Evolutionary conservation across 208 protist species (phyloP).

Genomic region (Phytomonas francai): DNA sequence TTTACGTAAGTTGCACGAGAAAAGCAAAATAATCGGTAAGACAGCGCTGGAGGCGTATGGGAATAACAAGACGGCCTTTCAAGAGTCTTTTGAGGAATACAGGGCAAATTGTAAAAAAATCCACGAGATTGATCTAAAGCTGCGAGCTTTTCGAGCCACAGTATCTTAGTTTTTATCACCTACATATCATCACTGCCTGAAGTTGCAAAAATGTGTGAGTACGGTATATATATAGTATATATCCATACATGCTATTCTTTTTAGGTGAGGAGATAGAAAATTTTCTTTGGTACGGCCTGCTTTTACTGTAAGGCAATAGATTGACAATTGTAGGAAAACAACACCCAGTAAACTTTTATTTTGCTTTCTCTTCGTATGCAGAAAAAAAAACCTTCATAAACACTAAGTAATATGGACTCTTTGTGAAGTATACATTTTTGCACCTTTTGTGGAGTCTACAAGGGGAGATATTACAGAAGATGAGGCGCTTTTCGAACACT

Average conservation of each 20-base stretch:
- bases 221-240: no score
- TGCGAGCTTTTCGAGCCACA: slow-evolving; percentile 24
- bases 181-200: slow-evolving; percentile 16
- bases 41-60: slow-evolving; percentile 31
- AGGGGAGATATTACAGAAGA: not conserved
- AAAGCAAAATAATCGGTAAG: slow-evolving; percentile 25
- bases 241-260: not conserved
- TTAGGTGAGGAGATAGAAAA: not conserved
- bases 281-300: not conserved
- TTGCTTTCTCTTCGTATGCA: not conserved
- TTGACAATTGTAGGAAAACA: not conserved
- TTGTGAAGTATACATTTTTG: not conserved
- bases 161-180: not conserved
- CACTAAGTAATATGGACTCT: not conserved
- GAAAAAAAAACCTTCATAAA: not conserved
- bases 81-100: slow-evolving; percentile 48
- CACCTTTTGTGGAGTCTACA: not conserved
- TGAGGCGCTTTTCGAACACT: not conserved
- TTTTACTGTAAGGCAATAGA: not conserved
- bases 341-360: not conserved
- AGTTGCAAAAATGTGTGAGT: not conserved
- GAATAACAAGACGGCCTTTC: slow-evolving; percentile 35
- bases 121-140: slow-evolving; percentile 71
- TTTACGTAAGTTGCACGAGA: slow-evolving; percentile 29
- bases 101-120: slow-evolving; percentile 40